A percentile compares a stretch with the other conserved stretches of the same genome.
These are phyloP conservation scores for Aspergillus ruber DNA, from an alignment of 2,329 filamentous ascomycete genomes.

Conservation along the genomic window DNA sequence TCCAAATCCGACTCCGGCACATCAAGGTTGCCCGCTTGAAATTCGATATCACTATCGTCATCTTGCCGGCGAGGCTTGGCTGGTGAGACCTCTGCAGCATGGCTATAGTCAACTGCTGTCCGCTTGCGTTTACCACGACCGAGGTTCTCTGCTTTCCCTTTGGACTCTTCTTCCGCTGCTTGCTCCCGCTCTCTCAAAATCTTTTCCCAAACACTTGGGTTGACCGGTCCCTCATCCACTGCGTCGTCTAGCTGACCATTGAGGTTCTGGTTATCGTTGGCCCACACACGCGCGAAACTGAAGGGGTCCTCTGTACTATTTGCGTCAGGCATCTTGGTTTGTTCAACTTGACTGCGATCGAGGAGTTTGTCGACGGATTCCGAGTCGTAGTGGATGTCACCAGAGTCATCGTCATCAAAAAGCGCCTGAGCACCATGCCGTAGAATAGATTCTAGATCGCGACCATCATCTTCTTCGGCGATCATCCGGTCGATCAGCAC, in stretches of 20 bases:
- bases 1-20: conserved; percentile 18
- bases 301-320: conserved; percentile 71
- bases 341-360: conserved; percentile 76
- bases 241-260: conserved; percentile 55
- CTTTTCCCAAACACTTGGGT: conserved; percentile 76
- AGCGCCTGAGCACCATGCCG: conserved; percentile 80
- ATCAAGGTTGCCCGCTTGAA: conserved; percentile 21
- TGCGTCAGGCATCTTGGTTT: conserved; percentile 59
- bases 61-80: conserved; percentile 15
- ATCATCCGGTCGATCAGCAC: conserved; percentile 91
- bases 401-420: conserved; percentile 65
- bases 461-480: conserved; percentile 67
- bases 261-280: conserved; percentile 66
- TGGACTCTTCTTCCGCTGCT: conserved; percentile 66
- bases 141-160: conserved; percentile 63
- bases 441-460: conserved; percentile 81
- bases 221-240: conserved; percentile 48
- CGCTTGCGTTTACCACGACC: conserved; percentile 77
- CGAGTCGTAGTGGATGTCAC: conserved; percentile 74
- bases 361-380: conserved; percentile 80
- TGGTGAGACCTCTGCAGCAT: conserved; percentile 12
- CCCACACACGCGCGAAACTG: conserved; percentile 86
- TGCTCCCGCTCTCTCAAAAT: conserved; percentile 79
- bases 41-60: conserved; percentile 27
- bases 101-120: conserved; percentile 39